Evolutionary conservation across 1,139 yeast genomes (phyloP), one percentile per base, ranked within the genome.

Genomic region (Saccharomyces hybrid): DNA sequence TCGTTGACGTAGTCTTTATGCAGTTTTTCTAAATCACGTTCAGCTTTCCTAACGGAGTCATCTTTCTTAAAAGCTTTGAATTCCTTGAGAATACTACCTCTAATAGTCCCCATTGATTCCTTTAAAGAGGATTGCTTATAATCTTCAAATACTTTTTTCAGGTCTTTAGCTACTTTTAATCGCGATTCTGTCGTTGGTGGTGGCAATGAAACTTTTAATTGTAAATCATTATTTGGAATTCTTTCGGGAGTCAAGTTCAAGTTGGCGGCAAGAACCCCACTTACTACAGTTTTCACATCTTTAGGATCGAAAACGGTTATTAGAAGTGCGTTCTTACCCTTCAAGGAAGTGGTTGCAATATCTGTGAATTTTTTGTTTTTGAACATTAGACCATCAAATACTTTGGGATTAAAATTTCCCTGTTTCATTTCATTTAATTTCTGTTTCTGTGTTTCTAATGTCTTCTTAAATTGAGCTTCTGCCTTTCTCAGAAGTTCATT

Each of bases 291-390:
- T 64, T 88, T 86, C 28, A 82, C 78, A 61, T 88, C 79, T 51
- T 75, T 75, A 9, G 96, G 95, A 63, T 90, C 96, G 69, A 85
- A 91, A 1, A 90, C 93, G 0, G 96, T 89, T 29, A 91, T 79
- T 49, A 82, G 72, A 51, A 87, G 75, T 56, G 82, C 77, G 63
- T 88, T 77, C 55, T 81, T 79, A 9, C 93, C 93, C 63, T 88
- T 86, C 52, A 84, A 65, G 0, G 88, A 77, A 5, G 95, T 83
- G 57, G 88, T 87, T 0, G 97, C 96, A 32, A 90, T 71, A 7
- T 82, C 76, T 4, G 80, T 77, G 65, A 85, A 85, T 7, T 76
- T 76, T 5, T 70, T 66, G n/a, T 73, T 72, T 42, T 76, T 76
- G 9, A 90, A 78, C 49, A 69, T 70, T 57, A 89, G 70, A 14